Conservation (phyloP, 2,329 filamentous ascomycete genomes). For the Cladosporium sphaerospermum region DNA sequence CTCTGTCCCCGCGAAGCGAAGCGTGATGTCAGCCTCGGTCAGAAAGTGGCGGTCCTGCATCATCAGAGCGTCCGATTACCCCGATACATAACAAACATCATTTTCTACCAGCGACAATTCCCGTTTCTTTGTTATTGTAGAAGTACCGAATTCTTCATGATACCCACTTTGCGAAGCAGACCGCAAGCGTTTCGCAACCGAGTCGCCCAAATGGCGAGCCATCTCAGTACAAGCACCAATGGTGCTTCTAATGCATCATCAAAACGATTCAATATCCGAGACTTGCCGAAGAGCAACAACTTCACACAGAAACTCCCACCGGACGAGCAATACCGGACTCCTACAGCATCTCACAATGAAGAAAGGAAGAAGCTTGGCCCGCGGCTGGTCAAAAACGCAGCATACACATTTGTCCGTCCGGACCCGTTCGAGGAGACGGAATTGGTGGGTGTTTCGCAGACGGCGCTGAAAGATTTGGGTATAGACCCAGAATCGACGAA, state of each 20-base stretch:
- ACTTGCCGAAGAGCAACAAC: slow-evolving; percentile 58
- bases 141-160: background rate
- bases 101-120: background rate
- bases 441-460: slow-evolving; percentile 71
- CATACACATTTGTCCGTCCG: slow-evolving; percentile 88
- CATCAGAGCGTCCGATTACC: background rate
- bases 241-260: slow-evolving; percentile 15
- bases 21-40: background rate
- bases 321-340: slow-evolving; percentile 73
- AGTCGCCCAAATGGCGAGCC: slow-evolving; percentile 40
- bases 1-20: background rate
- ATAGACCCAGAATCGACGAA: slow-evolving; percentile 62
- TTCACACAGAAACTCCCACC: slow-evolving; percentile 65
- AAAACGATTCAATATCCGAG: slow-evolving; percentile 35
- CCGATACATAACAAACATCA: background rate
- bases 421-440: slow-evolving; percentile 66
- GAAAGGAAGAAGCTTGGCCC: slow-evolving; percentile 71
- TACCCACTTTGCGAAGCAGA: slow-evolving; percentile 9
- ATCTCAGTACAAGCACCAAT: slow-evolving; percentile 30
- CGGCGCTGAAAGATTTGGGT: slow-evolving; percentile 74
- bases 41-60: background rate
- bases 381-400: slow-evolving; percentile 73
- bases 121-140: background rate
- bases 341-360: slow-evolving; percentile 72
- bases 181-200: slow-evolving; percentile 19